Base-by-base conservation (phyloP, 116 monocot genomes). In the Trichopus zeylanicus region DNA sequence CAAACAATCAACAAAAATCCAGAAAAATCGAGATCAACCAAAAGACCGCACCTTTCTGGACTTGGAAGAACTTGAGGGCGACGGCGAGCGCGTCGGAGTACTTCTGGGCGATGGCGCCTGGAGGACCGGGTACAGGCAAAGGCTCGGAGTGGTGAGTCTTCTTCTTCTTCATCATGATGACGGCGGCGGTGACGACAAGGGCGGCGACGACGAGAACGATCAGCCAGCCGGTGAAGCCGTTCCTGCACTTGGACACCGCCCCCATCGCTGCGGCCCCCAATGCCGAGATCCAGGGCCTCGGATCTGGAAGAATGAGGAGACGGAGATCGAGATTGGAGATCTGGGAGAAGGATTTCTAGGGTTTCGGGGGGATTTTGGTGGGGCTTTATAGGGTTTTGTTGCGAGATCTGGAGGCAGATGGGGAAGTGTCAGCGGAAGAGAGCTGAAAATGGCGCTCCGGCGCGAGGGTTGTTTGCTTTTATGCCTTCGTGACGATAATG, bases 61-160 rank as follows among this genome's bases (percentile, higher is more conserved):
- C 82, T 67, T 97, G 79, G 53, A 97, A 97, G 78, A 97, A 97
- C 67, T 97, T 84, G 51, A 97, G 59, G 34, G 97, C 87, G 2
- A 84, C 78, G 46, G 76, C 65, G 33, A 97, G 91, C 3, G 97
- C 97, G 31, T 80, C 68, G 53, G 80, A 64, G 46, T 91, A 91
- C 65, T 97, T 97, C 57, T 72, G 55, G 11, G 74, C 59, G 54
- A 91, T 30, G 31, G 81, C 84, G 11, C 87, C 97, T 3, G 91
- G 91, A 15, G 84, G 84, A 7, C 91, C 97, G 0, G 97, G 97
- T 20, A 87, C 84, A 0, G 91, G 91, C 18, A 69, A 57, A 30
- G 62, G 42, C 53, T 69, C 59, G 10, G 55, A 29, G n/a, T 70
- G 62, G 30, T 81, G 78, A 62, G 63, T 28, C 72, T 75, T 84